Conservation (phyloP, 2,329 filamentous ascomycete genomes). For the Paracoccidioides brasiliensis region DNA sequence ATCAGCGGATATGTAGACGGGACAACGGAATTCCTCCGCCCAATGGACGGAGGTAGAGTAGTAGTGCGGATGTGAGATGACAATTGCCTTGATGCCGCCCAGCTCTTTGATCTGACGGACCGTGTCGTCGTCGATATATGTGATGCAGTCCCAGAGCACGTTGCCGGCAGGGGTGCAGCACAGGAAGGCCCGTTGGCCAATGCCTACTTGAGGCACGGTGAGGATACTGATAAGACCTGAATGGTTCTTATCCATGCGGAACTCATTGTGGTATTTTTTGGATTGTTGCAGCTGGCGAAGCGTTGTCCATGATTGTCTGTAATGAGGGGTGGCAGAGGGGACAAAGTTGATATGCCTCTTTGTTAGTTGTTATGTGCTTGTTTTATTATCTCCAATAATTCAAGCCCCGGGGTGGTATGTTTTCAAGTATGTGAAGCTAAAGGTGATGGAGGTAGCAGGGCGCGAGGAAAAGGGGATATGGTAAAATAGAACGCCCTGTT, state of each 20-base stretch:
- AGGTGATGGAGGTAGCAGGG: neutral
- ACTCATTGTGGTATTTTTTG: conserved; percentile 14
- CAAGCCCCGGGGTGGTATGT: neutral
- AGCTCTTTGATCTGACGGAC: conserved; percentile 41
- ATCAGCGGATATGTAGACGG: conserved; percentile 53
- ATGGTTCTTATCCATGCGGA: conserved; percentile 11
- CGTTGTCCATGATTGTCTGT: conserved; percentile 20
- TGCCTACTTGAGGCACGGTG: conserved; percentile 47
- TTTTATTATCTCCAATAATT: neutral
- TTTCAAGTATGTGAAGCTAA: neutral
- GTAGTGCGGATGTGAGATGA: conserved; percentile 71
- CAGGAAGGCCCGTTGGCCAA: conserved; percentile 62
- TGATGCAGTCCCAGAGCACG: conserved; percentile 67
- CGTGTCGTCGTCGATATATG: conserved; percentile 54
- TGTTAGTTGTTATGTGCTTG: neutral
- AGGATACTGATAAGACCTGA: conserved; percentile 16
- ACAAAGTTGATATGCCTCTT: neutral
- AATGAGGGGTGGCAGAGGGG: neutral
- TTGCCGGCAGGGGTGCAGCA: conserved; percentile 54
- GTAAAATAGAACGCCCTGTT: neutral
- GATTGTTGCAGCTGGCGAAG: conserved; percentile 15
- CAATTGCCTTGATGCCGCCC: conserved; percentile 58
- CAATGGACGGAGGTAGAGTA: conserved; percentile 66
- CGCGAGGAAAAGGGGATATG: neutral
- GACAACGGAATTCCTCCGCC: conserved; percentile 55